A percentile compares a stretch with the other conserved stretches of the same genome.
Conservation (phyloP, 495 filamentous ascomycete species). For the Aspergillus taichungensis region DNA sequence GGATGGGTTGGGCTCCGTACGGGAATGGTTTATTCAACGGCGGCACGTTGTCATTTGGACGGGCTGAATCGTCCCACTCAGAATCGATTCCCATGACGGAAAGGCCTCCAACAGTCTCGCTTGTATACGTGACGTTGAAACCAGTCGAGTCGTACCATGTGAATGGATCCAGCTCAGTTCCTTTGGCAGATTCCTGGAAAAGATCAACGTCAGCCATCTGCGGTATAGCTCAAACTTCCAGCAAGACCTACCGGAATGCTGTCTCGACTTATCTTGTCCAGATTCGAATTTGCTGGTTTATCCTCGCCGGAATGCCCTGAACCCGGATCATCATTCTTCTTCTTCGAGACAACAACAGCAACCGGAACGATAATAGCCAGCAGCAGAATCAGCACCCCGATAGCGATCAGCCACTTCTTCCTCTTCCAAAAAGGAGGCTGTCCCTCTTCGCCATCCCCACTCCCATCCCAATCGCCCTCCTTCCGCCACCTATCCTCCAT, state of each 20-base stretch:
- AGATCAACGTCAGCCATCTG: background rate
- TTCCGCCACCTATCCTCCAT: slow-evolving; percentile 21
- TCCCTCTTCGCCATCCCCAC: slow-evolving; percentile 10
- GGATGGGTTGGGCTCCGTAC: slow-evolving; percentile 72
- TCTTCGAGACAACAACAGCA: slow-evolving; percentile 62
- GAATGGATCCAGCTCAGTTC: slow-evolving; percentile 79
- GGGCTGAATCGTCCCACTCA: slow-evolving; percentile 74
- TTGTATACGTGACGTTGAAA: slow-evolving; percentile 93
- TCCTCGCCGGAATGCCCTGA: slow-evolving; percentile 13
- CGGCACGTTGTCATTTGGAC: slow-evolving; percentile 72
- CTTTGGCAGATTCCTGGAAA: slow-evolving; percentile 46
- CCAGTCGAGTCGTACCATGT: slow-evolving; percentile 86
- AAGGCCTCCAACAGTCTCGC: slow-evolving; percentile 72
- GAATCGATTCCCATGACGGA: slow-evolving; percentile 83
- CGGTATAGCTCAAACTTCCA: background rate
- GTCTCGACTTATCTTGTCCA: slow-evolving; percentile 49
- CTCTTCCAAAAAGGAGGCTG: slow-evolving; percentile 23
- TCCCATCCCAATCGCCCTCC: slow-evolving; percentile 27
- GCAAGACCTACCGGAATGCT: slow-evolving; percentile 48
- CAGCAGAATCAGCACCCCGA: slow-evolving; percentile 45
- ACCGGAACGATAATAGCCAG: slow-evolving; percentile 66
- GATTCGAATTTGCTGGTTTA: slow-evolving; percentile 43
- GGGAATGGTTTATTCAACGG: slow-evolving; percentile 57
- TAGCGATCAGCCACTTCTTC: slow-evolving; percentile 23
- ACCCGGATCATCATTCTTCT: slow-evolving; percentile 31